Conservation (phyloP, 257 asterid genomes). For the Cruciata laevipes region DNA sequence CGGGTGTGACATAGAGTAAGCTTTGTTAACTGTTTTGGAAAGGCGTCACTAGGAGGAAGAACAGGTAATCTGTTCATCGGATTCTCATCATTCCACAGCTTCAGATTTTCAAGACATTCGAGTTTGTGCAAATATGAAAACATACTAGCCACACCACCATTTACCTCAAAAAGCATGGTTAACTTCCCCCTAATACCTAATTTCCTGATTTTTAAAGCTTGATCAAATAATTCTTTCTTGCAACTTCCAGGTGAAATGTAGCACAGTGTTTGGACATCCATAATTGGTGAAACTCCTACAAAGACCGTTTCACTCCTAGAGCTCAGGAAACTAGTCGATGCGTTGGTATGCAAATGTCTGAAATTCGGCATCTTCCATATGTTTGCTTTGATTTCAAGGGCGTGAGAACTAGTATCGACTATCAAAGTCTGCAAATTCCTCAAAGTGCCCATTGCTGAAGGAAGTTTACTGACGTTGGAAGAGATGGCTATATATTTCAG, state of each 20-base stretch:
- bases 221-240: slow-evolving; percentile 15
- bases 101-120: slow-evolving; percentile 23
- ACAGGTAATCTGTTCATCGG: neutral
- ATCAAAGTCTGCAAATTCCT: slow-evolving; percentile 34
- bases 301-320: neutral
- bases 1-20: slow-evolving; percentile 23
- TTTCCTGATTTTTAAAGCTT: neutral
- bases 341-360: slow-evolving; percentile 32
- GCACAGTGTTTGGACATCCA: slow-evolving; percentile 28
- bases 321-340: slow-evolving; percentile 18
- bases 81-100: slow-evolving; percentile 20
- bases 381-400: slow-evolving; percentile 21
- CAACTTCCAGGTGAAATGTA: slow-evolving; percentile 22
- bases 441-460: slow-evolving; percentile 16
- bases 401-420: slow-evolving; percentile 19
- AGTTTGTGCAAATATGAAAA: neutral
- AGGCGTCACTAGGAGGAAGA: slow-evolving; percentile 16
- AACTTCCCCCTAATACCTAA: slow-evolving; percentile 27
- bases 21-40: slow-evolving; percentile 25
- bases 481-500: neutral
- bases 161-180: neutral
- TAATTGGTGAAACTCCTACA: neutral
- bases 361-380: slow-evolving; percentile 32
- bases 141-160: neutral
- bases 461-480: slow-evolving; percentile 16